Conservation (phyloP, 1,139 yeast species). For the Yamadazyma epiphylla region DNA sequence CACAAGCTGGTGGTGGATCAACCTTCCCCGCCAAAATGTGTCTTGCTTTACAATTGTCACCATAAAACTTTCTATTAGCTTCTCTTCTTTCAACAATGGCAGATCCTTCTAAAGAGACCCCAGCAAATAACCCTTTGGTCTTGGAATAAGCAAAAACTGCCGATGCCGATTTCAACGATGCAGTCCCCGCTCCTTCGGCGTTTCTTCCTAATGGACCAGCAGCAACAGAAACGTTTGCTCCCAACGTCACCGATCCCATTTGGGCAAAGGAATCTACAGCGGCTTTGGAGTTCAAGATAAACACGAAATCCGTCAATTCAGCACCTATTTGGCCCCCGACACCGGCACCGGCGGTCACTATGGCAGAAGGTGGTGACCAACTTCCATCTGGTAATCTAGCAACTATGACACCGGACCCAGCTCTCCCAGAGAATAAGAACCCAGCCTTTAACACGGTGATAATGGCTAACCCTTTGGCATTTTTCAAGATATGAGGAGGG, state of each 20-base stretch:
- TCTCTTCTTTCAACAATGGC: conserved; percentile 94
- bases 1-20: conserved; percentile 92
- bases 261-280: conserved; percentile 96
- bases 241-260: conserved; percentile 89
- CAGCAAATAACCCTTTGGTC: conserved; percentile 95
- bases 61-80: conserved; percentile 93
- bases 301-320: conserved; percentile 93
- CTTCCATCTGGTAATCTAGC: conserved; percentile 91
- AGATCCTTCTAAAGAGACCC: conserved; percentile 95
- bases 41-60: conserved; percentile 81
- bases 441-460: conserved; percentile 95
- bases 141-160: conserved; percentile 93
- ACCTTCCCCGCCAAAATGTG: conserved; percentile 79
- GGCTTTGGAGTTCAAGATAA: conserved; percentile 76
- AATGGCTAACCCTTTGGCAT: conserved; percentile 90
- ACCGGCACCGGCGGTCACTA: conserved; percentile 96
- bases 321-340: conserved; percentile 98
- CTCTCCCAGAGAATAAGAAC: conserved; percentile 91
- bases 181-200: conserved; percentile 97
- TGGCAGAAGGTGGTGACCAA: conserved; percentile 99
- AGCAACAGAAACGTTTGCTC: conserved; percentile 95
- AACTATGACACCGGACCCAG: conserved; percentile 94
- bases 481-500: conserved; percentile 82
- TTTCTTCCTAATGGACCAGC: conserved; percentile 98
- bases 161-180: conserved; percentile 81